Base-by-base conservation (phyloP, 768 basidiomycete species). In the Suillus luteus region DNA sequence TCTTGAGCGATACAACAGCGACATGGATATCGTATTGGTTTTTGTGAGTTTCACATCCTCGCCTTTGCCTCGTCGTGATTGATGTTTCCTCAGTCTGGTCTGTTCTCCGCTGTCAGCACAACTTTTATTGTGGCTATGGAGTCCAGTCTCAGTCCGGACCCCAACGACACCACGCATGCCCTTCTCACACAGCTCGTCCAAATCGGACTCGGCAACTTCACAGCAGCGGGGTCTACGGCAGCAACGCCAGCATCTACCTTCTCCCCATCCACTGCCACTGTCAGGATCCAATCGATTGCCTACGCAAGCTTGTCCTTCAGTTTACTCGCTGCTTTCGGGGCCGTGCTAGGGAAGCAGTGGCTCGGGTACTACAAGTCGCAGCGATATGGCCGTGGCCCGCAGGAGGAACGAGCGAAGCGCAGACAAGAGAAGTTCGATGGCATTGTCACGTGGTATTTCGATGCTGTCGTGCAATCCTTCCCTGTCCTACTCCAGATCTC, bases 331-430 rank as follows among this genome's bases (percentile, higher is more conserved):
- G 67, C 67, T 6, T 33, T 67, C 11, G 57, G 61, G 12, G 67
- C 67, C 9, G 61, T 67, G 22, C 27, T 67, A 12, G 66, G 66
- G 9, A 67, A 67, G 33, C 67, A 67, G 46, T 67, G 67, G 67
- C 66, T 67, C 14, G 31, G 7, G 14, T 14, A 58, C 12, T 58
- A 58, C 54, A 43, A 40, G 11, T 33, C 27, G 2, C 43, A 27
- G 14, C 12, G 46, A 48, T 48, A 48, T 3, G 55, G 52, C 22
- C 55, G 38, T 22, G 67, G 67, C 7, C 46, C 62, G 14, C 31
- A 38, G 31, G 62, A 62, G 6, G 46, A 67, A n/a, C 66, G 67
- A 38, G 44, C 55, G n/a, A 54, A 35, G 17, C 22, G 60, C 33
- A 24, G 66, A 43, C 66, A 67, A 33, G 41, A 60, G 11, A 67